Evolutionary conservation across 306 rosid species (phyloP), one percentile per base, ranked within the genome.

Genomic region (Elaeagnus macrophylla): DNA sequence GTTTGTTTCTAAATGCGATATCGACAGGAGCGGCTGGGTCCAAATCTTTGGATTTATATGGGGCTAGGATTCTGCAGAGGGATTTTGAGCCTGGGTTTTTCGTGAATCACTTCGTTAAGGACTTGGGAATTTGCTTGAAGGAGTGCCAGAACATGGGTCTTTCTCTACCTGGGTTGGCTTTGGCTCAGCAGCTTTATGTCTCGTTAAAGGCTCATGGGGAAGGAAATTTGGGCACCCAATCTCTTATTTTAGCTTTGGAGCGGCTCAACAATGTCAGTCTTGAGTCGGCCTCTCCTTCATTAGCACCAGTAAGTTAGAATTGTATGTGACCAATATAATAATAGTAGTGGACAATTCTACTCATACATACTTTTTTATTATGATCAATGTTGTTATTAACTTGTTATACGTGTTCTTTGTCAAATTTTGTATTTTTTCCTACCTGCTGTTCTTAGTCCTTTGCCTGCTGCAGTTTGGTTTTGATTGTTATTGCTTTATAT

Each of bases 21-120:
- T 71, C 94, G 2, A 70, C 77, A 0, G 97, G 95, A 9, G 88
- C 88, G 1, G 95, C 97, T 0, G 90, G 94, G 35, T 86, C 95
- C 0, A 79, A 67, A 57, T 79, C 74, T 19, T 75, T 83, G 73
- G 94, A 86, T 35, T 57, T 72, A 60, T n/a, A 86, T 14, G 95
- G 88, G 5, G 56, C 25, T 35, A 72, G 83, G 59, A 90, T 90
- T 8, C 18, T 90, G 73, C 70, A 68, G 67, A 75, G 94, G 82
- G 89, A 89, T 69, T 83, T 89, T 18, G 88, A 72, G 39, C 74
- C 97, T 0, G 97, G 95, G 1, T 90, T 90, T 39, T 90, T 59
- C 12, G 90, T 90, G 65, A 72, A 86, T 42, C 95, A 86, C 41
- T 86, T 90, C 45, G 95, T 90, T 25, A 90, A 90, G 75, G 97